Evolutionary conservation across 1,284 basidiomycete genomes (phyloP).

Genomic region (Papiliotrema nemorosa): DNA sequence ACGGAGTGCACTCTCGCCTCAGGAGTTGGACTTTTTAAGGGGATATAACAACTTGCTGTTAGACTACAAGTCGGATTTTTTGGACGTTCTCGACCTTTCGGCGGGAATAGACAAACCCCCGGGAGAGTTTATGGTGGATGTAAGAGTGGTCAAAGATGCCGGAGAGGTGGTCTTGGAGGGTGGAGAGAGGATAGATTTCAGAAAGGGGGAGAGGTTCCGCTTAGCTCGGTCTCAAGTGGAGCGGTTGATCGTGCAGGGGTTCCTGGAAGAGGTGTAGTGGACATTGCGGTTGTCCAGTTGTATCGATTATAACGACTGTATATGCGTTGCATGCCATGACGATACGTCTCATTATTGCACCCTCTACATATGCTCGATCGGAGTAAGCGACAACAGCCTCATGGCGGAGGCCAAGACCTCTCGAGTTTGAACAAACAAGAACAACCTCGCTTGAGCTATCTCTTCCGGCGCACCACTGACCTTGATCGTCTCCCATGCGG

Average conservation of each 20-base stretch:
- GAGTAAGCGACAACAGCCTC: slow-evolving; percentile 80
- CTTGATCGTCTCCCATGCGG: slow-evolving; percentile 53
- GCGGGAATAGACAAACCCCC: slow-evolving; percentile 67
- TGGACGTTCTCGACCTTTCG: slow-evolving; percentile 79
- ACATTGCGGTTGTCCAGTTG: not conserved
- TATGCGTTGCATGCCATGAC: not conserved
- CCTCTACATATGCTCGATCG: slow-evolving; percentile 81
- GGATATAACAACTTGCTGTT: slow-evolving; percentile 76
- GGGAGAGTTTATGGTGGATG: slow-evolving; percentile 49
- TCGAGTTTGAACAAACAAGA: slow-evolving; percentile 81
- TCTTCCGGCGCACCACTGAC: slow-evolving; percentile 70
- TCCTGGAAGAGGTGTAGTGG: slow-evolving; percentile 62
- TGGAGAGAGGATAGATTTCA: slow-evolving; percentile 75
- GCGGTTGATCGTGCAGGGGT: slow-evolving; percentile 85
- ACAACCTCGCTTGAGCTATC: slow-evolving; percentile 82
- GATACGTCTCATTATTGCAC: not conserved
- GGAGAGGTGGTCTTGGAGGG: slow-evolving; percentile 85
- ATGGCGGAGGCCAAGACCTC: slow-evolving; percentile 85
- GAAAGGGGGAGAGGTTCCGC: slow-evolving; percentile 81
- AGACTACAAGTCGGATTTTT: slow-evolving; percentile 79
- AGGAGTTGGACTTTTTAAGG: slow-evolving; percentile 86
- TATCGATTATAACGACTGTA: not conserved
- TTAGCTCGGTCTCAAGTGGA: slow-evolving; percentile 83
- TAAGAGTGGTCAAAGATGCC: slow-evolving; percentile 64
- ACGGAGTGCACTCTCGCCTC: slow-evolving; percentile 73